Evolutionary conservation across 2,329 filamentous ascomycete genomes (phyloP).

Genomic region (Penicillium oxalicum): DNA sequence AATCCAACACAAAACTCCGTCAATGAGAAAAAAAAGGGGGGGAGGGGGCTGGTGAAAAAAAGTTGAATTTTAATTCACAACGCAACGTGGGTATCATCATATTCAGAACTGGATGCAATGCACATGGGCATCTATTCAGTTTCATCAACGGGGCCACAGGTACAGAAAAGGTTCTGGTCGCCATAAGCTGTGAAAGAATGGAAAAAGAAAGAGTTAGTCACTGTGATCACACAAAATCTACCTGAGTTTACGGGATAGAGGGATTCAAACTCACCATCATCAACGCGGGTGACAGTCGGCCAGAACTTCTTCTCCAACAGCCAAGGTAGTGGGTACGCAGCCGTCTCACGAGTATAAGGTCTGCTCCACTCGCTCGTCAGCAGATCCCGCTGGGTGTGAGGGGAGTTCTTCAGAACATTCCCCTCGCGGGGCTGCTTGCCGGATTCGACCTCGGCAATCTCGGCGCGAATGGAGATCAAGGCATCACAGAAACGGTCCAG

Average conservation of each 20-base stretch:
- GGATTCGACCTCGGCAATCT: constrained; percentile 78
- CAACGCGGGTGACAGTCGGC: constrained; percentile 78
- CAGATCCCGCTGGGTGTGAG: constrained; percentile 78
- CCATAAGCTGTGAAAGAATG: constrained; percentile 60
- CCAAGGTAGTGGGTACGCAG: constrained; percentile 78
- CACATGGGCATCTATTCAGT: constrained; percentile 29
- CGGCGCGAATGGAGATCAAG: constrained; percentile 74
- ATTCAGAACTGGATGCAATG: too few species aligned
- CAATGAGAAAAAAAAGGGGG: background rate
- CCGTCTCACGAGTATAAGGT: constrained; percentile 72
- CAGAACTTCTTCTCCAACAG: constrained; percentile 96
- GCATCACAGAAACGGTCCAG: constrained; percentile 91
- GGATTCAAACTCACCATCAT: constrained; percentile 62
- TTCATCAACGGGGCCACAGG: constrained; percentile 75
- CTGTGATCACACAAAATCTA: background rate
- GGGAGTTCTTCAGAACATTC: constrained; percentile 84
- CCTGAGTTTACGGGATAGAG: too few species aligned
- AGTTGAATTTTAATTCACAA: constrained; percentile 14
- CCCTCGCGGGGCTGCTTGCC: constrained; percentile 66
- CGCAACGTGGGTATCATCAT: constrained; percentile 33
- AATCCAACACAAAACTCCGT: too few species aligned
- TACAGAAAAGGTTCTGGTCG: constrained; percentile 91
- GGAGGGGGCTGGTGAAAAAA: background rate
- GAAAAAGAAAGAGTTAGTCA: constrained; percentile 19
- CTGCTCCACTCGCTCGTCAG: constrained; percentile 72